Evolutionary conservation across 2,329 filamentous ascomycete genomes (phyloP).

Genomic region (Nectriaceae sp.): DNA sequence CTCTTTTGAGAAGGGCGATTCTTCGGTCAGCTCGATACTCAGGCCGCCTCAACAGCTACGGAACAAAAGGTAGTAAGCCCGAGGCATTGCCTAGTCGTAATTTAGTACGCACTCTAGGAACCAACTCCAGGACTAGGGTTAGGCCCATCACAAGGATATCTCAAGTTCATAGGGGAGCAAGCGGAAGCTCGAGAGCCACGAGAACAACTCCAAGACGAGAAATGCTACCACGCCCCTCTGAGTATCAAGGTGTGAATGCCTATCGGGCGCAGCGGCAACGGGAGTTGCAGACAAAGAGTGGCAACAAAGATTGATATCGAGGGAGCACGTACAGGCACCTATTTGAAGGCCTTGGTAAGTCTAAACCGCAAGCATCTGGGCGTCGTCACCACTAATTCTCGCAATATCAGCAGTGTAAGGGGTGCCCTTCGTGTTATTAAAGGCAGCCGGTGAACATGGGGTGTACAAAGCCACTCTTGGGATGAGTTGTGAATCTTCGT

Average conservation of each 20-base stretch:
- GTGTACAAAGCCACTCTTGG: no score
- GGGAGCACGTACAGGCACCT: no score
- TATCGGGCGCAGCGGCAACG: slow-evolving; percentile 19
- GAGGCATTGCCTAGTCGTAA: no score
- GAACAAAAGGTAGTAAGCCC: no score
- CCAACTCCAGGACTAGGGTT: slow-evolving; percentile 4
- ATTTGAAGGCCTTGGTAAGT: no score
- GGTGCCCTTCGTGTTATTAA: no score
- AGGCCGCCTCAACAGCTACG: slow-evolving; percentile 20
- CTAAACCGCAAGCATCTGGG: no score
- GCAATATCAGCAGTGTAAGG: no score
- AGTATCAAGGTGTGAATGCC: slow-evolving; percentile 30
- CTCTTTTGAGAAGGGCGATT: slow-evolving; percentile 29
- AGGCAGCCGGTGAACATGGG: no score
- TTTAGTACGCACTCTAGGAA: no score
- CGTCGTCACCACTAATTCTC: no score
- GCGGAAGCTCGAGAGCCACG: neutral
- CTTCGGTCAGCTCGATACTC: slow-evolving; percentile 29
- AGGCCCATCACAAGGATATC: neutral
- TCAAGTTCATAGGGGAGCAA: neutral
- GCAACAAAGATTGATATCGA: neutral
- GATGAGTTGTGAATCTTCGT: no score
- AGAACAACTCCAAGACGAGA: neutral
- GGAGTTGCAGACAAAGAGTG: neutral
- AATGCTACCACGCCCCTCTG: neutral